Base-by-base conservation (phyloP, 176 grass and related monocot genomes). In the Musa troglodytarum region DNA sequence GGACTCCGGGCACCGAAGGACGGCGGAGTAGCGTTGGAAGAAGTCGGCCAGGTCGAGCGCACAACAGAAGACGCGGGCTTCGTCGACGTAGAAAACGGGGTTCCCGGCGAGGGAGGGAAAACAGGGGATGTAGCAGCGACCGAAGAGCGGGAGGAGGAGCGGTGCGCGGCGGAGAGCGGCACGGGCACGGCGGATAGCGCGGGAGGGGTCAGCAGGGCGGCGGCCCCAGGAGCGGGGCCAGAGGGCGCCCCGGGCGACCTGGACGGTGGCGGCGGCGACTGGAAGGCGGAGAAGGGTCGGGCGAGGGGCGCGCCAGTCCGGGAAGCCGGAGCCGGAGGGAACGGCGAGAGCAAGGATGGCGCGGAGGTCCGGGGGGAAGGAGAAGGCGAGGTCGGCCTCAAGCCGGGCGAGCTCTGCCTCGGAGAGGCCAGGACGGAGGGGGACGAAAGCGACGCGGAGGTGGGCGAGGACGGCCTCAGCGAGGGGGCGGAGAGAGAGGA, bases 281-380 rank as follows among this genome's bases (percentile, higher is more conserved):
- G 95, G 88, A 16, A 98, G 85, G 69, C 93, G 88, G 50, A 91
- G 78, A 56, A 86, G 75, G 2, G 83, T 49, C 71, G 24, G 90
- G 78, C 0, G 75, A 76, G 1, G 65, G 65, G 8, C 71, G 87
- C 83, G 86, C 95, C 95, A 98, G 73, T 94, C 90, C 2, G 88
- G 90, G 82, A 98, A 98, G 2, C 94, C 88, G 0, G 86, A 73
- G 0, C 86, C 90, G 0, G 90, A 82, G 0, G 90, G 94, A 0
- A 98, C 73, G 5, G 85, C 88, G 1, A 86, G 84, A 1, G 84
- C 83, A 53, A 98, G 86, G 0, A 98, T 83, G n/a, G 95, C 90
- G 58, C 90, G 86, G 71, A 98, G 90, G 86, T 98, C 95, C 0
- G 95, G 95, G 19, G 90, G 95, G 82, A 98, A 98, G 13, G 82